A percentile compares a stretch with the other conserved stretches of the same genome.
phyloP scores from a whole-genome alignment of 345 rosid genomes.

The Eucalyptus sp. region DNA sequence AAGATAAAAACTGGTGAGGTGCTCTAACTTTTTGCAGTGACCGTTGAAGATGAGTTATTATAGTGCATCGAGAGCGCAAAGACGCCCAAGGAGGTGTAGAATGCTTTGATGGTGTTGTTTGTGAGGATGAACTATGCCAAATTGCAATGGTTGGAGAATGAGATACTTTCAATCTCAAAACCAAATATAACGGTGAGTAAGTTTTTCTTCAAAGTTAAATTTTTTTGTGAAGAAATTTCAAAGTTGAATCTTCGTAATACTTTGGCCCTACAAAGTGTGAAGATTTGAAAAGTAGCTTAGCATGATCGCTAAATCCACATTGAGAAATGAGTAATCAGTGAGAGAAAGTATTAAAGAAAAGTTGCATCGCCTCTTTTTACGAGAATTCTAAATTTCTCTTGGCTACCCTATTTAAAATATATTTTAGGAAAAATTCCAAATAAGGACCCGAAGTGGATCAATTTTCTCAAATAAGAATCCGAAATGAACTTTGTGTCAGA shows the following conservation, averaged over 20 bases:
- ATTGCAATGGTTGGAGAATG: background rate
- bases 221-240: background rate
- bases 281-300: accelerated
- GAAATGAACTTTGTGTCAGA: no score
- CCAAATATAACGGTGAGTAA: background rate
- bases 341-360: background rate
- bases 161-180: background rate
- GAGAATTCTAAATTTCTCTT: background rate
- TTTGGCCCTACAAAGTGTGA: background rate
- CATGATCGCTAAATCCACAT: background rate
- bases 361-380: accelerated
- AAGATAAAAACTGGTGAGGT: background rate
- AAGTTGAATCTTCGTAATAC: background rate
- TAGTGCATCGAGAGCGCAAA: accelerated
- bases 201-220: background rate
- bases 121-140: background rate
- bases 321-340: background rate
- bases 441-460: no score
- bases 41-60: background rate
- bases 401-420: background rate
- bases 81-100: background rate
- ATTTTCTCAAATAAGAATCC: no score
- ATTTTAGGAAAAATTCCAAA: background rate
- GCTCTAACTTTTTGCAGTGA: accelerated
- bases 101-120: background rate